Conservation (phyloP, 129 eudicot genomes). For the Ambrosia artemisiifolia region DNA sequence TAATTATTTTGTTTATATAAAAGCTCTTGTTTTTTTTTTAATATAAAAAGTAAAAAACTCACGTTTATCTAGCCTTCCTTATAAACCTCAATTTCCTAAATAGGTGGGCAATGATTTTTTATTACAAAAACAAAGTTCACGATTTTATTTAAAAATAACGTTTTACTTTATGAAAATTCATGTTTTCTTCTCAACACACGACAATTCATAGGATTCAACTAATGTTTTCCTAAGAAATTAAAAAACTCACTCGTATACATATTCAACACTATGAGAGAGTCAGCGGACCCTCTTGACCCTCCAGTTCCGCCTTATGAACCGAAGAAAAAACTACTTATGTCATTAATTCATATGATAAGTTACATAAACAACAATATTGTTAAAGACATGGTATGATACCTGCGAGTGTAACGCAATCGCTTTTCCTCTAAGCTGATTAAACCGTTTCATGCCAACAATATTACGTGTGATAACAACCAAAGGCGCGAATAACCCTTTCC, state of each 20-base stretch:
- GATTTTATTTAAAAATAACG: too few relatives aligned
- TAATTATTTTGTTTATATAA: too few relatives aligned
- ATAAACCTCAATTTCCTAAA: too few relatives aligned
- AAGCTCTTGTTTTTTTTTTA: neutral
- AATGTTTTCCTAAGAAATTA: neutral
- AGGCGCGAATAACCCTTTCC: conserved; percentile 91
- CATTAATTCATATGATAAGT: neutral
- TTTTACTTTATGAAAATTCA: neutral
- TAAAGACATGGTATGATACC: conserved; percentile 36
- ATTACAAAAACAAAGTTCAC: too few relatives aligned
- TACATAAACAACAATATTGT: neutral
- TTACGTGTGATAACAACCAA: conserved; percentile 65
- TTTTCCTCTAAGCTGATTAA: conserved; percentile 96
- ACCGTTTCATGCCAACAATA: conserved; percentile 80
- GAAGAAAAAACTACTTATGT: neutral
- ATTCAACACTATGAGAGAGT: neutral
- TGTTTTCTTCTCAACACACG: neutral
- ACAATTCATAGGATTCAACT: neutral
- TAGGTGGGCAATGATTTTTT: too few relatives aligned
- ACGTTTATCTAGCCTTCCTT: too few relatives aligned
- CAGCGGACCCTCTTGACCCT: neutral
- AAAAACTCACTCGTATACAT: neutral
- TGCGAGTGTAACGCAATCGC: conserved; percentile 98
- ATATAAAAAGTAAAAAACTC: too few relatives aligned
- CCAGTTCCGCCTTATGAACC: neutral